Base-by-base conservation (phyloP, 345 rosid species). In the Syzygium aromaticum region DNA sequence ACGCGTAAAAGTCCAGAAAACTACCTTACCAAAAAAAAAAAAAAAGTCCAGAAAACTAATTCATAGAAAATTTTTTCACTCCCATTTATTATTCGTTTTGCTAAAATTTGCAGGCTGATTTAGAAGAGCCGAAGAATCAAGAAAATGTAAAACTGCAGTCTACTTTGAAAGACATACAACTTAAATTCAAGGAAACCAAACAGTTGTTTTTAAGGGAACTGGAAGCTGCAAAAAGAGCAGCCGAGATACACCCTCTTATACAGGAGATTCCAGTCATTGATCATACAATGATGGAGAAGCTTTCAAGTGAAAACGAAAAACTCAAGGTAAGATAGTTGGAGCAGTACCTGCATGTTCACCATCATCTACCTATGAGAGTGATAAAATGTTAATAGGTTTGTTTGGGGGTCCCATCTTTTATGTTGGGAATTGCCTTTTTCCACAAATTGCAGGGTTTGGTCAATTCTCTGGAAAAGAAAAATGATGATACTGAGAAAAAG, bases 71-170 rank as follows among this genome's bases (percentile, higher is more conserved):
- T 3, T 3, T 3, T 38, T 38, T 38, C 3, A 38, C 40, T 38
- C 40, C 40, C 40, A 85, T 52, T 28, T 54, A n/a, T 33, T 63
- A 22, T 77, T 49, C 27, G 30, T 25, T 63, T 49, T 78, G 8
- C 84, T 85, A 15, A 12, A 80, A 49, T 84, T 61, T 91, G 88
- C 89, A 98, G 99, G 95, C 94, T 94, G 99, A 98, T 88, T 40
- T 95, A 84, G 99, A 98, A 94, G 99, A 95, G 90, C 91, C 98
- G 84, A 96, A 98, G 92, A 96, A 91, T 25, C 98, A 95, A 91
- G 99, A 98, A 87, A 95, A 94, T 91, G 94, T 90, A 6, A 98
- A 95, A 90, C 91, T 95, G 28, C 96, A 96, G 89, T 93, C 96
- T 88, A 90, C 98, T 89, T 92, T 98, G 91, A 95, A 93, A 84